phyloP scores from a whole-genome alignment of 2,329 filamentous ascomycete species.

The Boeremia lycopersici region DNA sequence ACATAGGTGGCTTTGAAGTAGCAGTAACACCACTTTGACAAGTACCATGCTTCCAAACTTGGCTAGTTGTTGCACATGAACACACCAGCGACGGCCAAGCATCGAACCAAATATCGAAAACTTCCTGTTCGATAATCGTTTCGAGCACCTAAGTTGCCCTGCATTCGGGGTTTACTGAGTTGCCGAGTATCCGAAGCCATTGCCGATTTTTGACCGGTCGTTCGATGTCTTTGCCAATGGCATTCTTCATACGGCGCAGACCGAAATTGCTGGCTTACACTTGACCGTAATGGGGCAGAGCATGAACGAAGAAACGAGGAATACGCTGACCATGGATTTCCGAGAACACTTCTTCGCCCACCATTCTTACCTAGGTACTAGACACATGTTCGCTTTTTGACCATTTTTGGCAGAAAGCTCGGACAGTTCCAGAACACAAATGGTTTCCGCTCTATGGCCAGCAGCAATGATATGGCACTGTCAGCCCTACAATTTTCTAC shows the following conservation, averaged over 20 bases:
- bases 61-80: slow-evolving; percentile 1
- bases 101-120: neutral
- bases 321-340: neutral
- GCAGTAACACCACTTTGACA: neutral
- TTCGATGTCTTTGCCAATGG: slow-evolving; percentile 4
- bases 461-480: neutral
- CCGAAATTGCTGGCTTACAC: neutral
- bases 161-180: neutral
- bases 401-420: neutral
- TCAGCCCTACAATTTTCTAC: neutral
- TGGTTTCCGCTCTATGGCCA: neutral
- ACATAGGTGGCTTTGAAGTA: slow-evolving; percentile 8
- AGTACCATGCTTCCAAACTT: neutral
- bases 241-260: neutral
- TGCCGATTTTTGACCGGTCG: slow-evolving; percentile 15
- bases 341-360: slow-evolving; percentile 12
- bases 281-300: neutral
- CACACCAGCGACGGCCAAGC: neutral
- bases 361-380: neutral
- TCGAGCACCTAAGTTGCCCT: neutral
- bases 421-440: neutral
- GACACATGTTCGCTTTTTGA: slow-evolving; percentile 1
- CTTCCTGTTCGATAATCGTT: neutral
- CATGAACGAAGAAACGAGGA: neutral
- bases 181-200: slow-evolving; percentile 6